phyloP scores from a whole-genome alignment of 495 filamentous ascomycete species.

The Penicillium crystallinum region DNA sequence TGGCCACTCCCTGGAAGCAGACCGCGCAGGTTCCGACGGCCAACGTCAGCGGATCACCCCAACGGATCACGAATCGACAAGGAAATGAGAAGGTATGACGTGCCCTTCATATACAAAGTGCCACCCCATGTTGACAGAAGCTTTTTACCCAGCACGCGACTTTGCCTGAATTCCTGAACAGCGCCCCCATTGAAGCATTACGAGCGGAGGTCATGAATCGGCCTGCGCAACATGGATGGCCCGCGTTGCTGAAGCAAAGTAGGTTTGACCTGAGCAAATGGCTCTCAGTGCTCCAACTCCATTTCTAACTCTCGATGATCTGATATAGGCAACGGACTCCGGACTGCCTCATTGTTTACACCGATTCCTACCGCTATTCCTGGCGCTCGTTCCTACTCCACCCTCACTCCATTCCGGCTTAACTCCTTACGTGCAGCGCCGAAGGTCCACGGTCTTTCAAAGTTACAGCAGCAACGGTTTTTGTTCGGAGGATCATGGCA shows the following conservation, averaged over 20 bases:
- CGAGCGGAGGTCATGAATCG: constrained; percentile 13
- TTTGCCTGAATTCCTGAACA: constrained; percentile 28
- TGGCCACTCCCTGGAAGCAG: constrained; percentile 33
- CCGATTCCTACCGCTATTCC: constrained; percentile 7
- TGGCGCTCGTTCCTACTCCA: constrained; percentile 34
- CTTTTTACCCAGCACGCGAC: constrained; percentile 10
- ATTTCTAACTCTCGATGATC: background rate
- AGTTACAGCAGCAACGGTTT: constrained; percentile 41
- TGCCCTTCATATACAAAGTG: background rate
- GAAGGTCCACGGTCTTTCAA: constrained; percentile 21
- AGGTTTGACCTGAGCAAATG: background rate
- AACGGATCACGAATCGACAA: constrained; percentile 12
- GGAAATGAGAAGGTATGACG: constrained; percentile 19
- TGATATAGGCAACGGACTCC: constrained; percentile 18
- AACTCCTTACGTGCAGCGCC: constrained; percentile 19
- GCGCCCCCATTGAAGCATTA: constrained; percentile 25
- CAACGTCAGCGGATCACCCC: constrained; percentile 17
- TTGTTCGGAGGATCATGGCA: constrained; percentile 53
- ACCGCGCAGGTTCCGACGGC: constrained; percentile 15
- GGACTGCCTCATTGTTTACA: constrained; percentile 20
- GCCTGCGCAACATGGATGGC: constrained; percentile 15
- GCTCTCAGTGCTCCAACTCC: background rate
- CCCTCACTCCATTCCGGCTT: constrained; percentile 28
- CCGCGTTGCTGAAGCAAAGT: constrained; percentile 18
- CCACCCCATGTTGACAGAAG: constrained; percentile 1